Evolutionary conservation across 371 early-diverging fungal genomes (phyloP), one percentile per base, ranked within the genome.

Genomic region (Apophysomyces sp.): DNA sequence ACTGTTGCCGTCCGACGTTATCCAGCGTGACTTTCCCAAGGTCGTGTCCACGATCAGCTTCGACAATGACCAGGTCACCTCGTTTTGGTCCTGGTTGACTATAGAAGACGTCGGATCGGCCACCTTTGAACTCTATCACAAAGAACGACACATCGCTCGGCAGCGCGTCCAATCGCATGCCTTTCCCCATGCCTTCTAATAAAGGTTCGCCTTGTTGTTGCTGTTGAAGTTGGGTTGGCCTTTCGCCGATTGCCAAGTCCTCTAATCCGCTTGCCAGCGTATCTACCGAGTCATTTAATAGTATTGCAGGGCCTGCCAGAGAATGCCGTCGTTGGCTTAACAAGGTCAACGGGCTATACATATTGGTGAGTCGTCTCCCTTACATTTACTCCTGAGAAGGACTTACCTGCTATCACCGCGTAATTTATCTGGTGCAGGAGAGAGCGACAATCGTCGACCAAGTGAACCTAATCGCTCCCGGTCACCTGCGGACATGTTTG

Each of bases 1-100:
- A 41, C 21, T 66, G 67, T 6, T 56, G 27, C 32, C 65, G 52
- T 51, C 30, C 61, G n/a, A 69, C 69, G 30, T 66, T 60, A n/a
- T 67, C 65, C 40, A 64, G 51, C 15, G 56, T 58, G 53, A 98
- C 87, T 60, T 93, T 90, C 21, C 98, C 98, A 37, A 98, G 79
- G 70, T 98, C 98, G 56, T 92, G 92, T 21, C 98, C 98, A 32
- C 98, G 89, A 71, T 98, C 98, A 1, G 96, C 98, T 74, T 98
- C 98, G 1, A 96, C 97, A 60, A 98, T 92, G 12, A 94, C 96
- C 55, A 92, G 73, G 59, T 94, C 93, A 11, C 90, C 89, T 9
- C 58, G 18, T 24, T 63, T 58, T 0, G 44, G 28, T 2, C 32
- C 54, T 31, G 21, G 39, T 15, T 58, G 55, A 79, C 92, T 92